Conservation (phyloP, 495 filamentous ascomycete species). For the Lophiostoma macrostomum region DNA sequence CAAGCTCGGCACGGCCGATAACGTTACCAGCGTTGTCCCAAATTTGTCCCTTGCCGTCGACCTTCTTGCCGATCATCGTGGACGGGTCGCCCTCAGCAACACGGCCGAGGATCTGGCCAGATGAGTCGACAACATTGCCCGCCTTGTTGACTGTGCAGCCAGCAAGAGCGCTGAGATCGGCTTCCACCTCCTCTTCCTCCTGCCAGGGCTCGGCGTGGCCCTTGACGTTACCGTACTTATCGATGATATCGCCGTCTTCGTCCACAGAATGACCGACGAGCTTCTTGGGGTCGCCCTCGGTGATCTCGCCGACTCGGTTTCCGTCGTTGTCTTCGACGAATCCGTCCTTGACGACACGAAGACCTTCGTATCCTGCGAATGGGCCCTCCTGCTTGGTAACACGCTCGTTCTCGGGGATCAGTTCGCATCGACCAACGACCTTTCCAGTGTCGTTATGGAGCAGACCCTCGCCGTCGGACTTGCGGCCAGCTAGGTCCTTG, state of each 20-base stretch:
- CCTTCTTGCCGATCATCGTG: slow-evolving; percentile 73
- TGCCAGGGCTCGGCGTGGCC: slow-evolving; percentile 73
- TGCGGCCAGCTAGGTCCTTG: slow-evolving; percentile 66
- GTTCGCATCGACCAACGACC: slow-evolving; percentile 70
- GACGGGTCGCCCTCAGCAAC: slow-evolving; percentile 70
- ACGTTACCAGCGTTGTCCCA: slow-evolving; percentile 78
- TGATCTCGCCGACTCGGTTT: slow-evolving; percentile 65
- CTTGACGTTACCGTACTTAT: slow-evolving; percentile 75
- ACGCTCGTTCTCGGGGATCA: slow-evolving; percentile 69
- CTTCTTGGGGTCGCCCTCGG: slow-evolving; percentile 69
- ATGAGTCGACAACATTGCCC: slow-evolving; percentile 75
- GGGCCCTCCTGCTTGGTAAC: slow-evolving; percentile 64
- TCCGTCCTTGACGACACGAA: slow-evolving; percentile 67
- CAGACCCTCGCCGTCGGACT: slow-evolving; percentile 67
- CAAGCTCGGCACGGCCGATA: slow-evolving; percentile 74
- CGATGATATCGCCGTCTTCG: slow-evolving; percentile 79
- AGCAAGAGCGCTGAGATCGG: slow-evolving; percentile 67
- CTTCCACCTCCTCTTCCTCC: slow-evolving; percentile 53
- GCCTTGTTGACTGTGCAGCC: slow-evolving; percentile 84
- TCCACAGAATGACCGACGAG: slow-evolving; percentile 76
- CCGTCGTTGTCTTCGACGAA: slow-evolving; percentile 67
- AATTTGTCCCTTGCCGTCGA: slow-evolving; percentile 76
- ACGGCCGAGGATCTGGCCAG: slow-evolving; percentile 71
- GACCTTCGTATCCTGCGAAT: slow-evolving; percentile 71
- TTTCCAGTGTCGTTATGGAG: slow-evolving; percentile 73